Percentiles rank a stretch among this genome's conserved stretches.
These are phyloP conservation scores for Fusarium decemcellulare DNA, from an alignment of 2,329 filamentous ascomycete species.

Conservation along the genomic window DNA sequence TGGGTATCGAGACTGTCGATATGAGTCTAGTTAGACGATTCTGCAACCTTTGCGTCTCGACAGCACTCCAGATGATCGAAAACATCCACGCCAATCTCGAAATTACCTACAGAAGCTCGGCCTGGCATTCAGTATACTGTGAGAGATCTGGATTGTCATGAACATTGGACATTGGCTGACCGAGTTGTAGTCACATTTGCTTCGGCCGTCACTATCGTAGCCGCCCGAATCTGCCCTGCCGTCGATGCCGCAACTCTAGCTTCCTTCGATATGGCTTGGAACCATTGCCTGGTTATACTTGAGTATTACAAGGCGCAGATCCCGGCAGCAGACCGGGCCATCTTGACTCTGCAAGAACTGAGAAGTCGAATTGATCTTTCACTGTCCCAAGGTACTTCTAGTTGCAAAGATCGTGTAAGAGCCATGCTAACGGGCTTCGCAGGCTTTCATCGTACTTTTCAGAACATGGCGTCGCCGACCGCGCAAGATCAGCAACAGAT, in stretches of 20 bases:
- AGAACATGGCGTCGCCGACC: background rate
- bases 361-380: conserved; percentile 1
- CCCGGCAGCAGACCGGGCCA: background rate
- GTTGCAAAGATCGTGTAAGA: background rate
- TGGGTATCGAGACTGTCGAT: background rate
- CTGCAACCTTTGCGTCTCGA: background rate
- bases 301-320: conserved; percentile 2
- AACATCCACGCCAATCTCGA: background rate
- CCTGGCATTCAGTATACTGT: conserved; percentile 4
- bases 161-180: background rate
- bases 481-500: background rate
- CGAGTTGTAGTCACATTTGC: background rate
- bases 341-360: background rate
- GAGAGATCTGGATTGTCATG: background rate
- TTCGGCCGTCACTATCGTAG: background rate
- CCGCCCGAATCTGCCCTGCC: background rate
- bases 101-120: background rate
- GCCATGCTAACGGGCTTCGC: background rate
- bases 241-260: background rate
- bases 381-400: background rate
- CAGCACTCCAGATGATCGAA: background rate
- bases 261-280: background rate
- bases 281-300: background rate
- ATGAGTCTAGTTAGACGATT: background rate
- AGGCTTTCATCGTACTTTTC: background rate